phyloP scores from a whole-genome alignment of 2,329 filamentous ascomycete genomes.

The Fusarium equiseti region DNA sequence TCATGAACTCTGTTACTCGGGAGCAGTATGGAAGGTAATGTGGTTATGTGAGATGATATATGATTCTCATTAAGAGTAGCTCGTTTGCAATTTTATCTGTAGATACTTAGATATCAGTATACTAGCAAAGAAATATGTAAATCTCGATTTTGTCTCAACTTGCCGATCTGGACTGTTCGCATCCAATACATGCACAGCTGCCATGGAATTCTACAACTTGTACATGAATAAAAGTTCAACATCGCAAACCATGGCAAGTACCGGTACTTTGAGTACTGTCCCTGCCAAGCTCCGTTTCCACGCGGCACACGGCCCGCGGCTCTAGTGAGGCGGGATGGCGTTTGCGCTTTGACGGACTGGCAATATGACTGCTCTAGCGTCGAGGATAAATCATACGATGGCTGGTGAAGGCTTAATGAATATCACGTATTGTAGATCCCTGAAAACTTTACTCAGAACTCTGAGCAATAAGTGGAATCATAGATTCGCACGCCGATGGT shows the following conservation, averaged over 20 bases:
- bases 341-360: background rate
- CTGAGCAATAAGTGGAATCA: background rate
- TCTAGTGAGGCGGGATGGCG: background rate
- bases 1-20: conserved; percentile 35
- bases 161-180: no score
- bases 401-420: background rate
- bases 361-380: background rate
- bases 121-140: background rate
- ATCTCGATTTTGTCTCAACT: background rate
- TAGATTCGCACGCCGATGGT: background rate
- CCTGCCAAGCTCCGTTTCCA: background rate
- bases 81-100: background rate
- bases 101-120: background rate
- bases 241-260: background rate
- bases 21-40: conserved; percentile 35
- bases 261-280: background rate
- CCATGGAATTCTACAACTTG: no score
- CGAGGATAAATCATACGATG: conserved; percentile 1
- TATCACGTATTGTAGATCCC: background rate
- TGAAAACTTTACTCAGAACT: background rate
- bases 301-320: background rate
- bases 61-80: background rate
- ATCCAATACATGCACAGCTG: no score
- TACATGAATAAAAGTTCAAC: no score
- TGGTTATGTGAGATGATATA: background rate